Base-by-base conservation (phyloP, 805 yeast species). In the Pichia thaimueangensis region DNA sequence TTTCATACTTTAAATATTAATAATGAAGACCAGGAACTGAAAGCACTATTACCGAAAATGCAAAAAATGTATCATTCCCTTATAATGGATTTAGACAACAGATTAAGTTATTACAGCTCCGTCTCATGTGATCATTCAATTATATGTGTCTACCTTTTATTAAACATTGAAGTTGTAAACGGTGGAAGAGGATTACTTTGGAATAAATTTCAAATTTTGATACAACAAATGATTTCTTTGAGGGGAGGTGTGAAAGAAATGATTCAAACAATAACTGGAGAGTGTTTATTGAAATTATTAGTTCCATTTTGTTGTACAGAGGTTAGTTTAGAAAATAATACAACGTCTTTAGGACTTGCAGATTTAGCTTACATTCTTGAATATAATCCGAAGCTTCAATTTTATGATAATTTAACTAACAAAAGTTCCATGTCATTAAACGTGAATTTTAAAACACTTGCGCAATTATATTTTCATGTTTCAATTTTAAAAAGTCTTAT, bases 91-190 rank as follows among this genome's bases (percentile, higher is more conserved):
- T 27, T 52, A 25, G 41, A 40, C 11, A 31, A 37, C 24, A 30
- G 56, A 27, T 25, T 52, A 4, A 17, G 6, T 2, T 52, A 45
- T 31, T 27, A 43, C 13, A 33, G 47, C 2, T 52, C 56, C 10
- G 48, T 49, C 9, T 47, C 52, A 16, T 52, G 56, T 35, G 56
- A 52, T 29, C 56, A 52, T 31, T 44, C 56, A 8, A 16, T 52
- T 5, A 19, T 51, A 15, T 35, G 41, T 27, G 51, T 51, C n/a
- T 42, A 30, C 16, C 34, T 51, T 12, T 32, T 52, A 15, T 38
- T 52, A 23, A 33, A 36, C 0, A 47, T 52, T 6, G 55, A 52
- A 35, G 37, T 35, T 3, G 9, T 43, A 16, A 45, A 42, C 11
- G 53, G 54, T 6, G 33, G 29, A 10, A 34, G 42, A 15, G 43